Base-by-base conservation (phyloP, 1,284 basidiomycete genomes). In the Ganoderma multipileum region DNA sequence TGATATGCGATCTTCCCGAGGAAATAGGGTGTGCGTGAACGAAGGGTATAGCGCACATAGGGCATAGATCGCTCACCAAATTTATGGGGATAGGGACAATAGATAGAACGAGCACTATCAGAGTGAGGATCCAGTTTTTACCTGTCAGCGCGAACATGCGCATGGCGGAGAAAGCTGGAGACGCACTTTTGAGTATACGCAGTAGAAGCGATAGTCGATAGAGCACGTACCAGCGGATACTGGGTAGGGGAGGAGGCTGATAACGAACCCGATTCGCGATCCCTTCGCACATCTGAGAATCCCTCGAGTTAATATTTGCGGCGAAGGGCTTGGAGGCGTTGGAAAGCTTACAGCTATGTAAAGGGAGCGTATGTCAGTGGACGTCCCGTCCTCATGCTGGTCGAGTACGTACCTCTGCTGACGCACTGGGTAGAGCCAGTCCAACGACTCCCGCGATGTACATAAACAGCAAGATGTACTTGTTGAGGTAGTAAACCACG, bases 111-210 rank as follows among this genome's bases (percentile, higher is more conserved):
- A 28, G 36, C 38, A 47, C 54, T 39, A 16, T 39, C 20, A n/a
- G 6, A 5, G 55, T 58, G 3, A 58, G 33, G 18, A 9, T 1
- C 55, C 55, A 38, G 55, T 38, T 58, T 23, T 58, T 58, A 18
- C 55, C 55, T 8, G 55, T 58, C 33, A 58, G 11, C 55, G 55
- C 55, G 55, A 58, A 58, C 55, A 58, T 58, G 18, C 55, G 30
- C 55, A 58, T 58, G 28, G 33, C n/a, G 20, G 55, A 38, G 30
- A 58, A 58, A 0, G 55, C 55, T 58, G 7, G 33, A 36, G 9
- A 6, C 0, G 3, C 1, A 11, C 9, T 12, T 3, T 2, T 57
- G 18, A 57, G 55, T 3, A 8, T 9, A 0, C 9, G 36, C 11
- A 23, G 14, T 12, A 58, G 55, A 23, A 0, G 8, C 30, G 55